phyloP scores from a whole-genome alignment of 2,329 filamentous ascomycete genomes.

The Pleoardoris graminearum region DNA sequence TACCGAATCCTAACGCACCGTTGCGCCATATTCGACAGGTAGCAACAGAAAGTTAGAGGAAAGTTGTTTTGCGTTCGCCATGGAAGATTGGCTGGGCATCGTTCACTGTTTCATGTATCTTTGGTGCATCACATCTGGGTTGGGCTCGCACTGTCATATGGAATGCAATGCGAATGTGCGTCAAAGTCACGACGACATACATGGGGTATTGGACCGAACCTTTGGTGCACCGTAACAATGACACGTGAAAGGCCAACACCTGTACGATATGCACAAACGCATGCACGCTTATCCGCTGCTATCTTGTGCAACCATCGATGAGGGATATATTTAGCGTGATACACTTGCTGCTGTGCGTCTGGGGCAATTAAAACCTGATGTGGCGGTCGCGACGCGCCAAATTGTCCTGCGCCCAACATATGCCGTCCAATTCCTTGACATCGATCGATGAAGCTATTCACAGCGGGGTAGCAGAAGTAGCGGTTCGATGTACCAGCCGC shows the following conservation, averaged over 20 bases:
- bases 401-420: neutral
- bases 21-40: neutral
- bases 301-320: conserved; percentile 4
- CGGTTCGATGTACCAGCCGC: neutral
- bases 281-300: conserved; percentile 6
- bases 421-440: neutral
- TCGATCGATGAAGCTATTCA: conserved; percentile 9
- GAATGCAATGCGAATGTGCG: no score
- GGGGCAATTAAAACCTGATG: neutral
- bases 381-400: conserved; percentile 1
- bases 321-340: conserved; percentile 7
- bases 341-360: neutral
- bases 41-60: neutral
- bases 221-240: neutral
- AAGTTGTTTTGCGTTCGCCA: no score
- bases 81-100: neutral
- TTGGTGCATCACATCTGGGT: neutral
- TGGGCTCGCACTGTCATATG: no score
- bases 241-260: conserved; percentile 3
- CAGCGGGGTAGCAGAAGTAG: neutral
- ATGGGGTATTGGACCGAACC: no score
- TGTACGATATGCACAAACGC: neutral
- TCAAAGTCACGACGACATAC: no score
- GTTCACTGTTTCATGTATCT: neutral
- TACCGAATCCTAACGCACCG: neutral